Conservation (phyloP, 176 grass and related monocot species). For the Phragmites australis region DNA sequence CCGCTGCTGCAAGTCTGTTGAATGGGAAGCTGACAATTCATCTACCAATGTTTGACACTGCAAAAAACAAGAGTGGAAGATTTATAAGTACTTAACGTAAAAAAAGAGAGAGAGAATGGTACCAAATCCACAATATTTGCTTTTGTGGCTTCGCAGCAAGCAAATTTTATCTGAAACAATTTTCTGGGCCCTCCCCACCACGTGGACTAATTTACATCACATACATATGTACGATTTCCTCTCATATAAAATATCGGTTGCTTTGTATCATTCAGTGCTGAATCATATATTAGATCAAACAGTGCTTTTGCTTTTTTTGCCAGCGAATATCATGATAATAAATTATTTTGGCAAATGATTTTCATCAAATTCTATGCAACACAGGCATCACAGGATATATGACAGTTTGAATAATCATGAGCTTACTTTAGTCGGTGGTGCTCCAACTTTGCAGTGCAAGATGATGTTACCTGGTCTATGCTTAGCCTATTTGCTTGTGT, state of each 20-base stretch:
- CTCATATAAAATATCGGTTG: neutral
- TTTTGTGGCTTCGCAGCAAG: neutral
- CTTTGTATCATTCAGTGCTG: neutral
- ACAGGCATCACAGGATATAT: constrained; percentile 8
- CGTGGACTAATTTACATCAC: neutral
- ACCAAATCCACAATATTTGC: constrained; percentile 19
- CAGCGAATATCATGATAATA: constrained; percentile 12
- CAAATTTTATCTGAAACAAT: neutral
- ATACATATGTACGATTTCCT: neutral
- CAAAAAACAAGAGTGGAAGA: constrained; percentile 12
- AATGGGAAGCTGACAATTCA: constrained; percentile 96
- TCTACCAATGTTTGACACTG: constrained; percentile 93
- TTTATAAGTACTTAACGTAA: constrained; percentile 12
- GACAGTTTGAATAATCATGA: neutral
- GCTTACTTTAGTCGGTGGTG: neutral
- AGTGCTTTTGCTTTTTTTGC: neutral
- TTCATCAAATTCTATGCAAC: constrained; percentile 3
- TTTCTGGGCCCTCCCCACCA: neutral
- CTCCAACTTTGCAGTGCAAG: neutral
- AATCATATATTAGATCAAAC: constrained; percentile 8
- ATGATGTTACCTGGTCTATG: neutral
- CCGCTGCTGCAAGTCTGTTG: constrained; percentile 95
- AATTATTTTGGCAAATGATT: neutral
- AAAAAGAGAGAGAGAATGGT: constrained; percentile 25
- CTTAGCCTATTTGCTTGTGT: neutral